Conservation (phyloP, 768 basidiomycete genomes). For the Cantharellus anzutake region DNA sequence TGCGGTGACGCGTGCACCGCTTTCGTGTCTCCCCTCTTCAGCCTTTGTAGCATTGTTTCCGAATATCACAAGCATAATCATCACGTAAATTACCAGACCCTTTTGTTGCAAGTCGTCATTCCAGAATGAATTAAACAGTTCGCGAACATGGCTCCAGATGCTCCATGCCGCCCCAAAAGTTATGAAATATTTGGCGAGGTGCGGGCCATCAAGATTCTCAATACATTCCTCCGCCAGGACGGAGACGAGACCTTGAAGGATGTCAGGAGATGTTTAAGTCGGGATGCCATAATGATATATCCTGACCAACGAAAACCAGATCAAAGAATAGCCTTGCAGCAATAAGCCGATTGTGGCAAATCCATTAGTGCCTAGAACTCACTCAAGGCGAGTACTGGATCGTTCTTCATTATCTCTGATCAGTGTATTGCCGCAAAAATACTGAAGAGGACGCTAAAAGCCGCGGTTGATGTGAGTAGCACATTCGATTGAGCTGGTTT, state of each 20-base stretch:
- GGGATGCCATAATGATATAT: no score
- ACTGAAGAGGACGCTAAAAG: background rate
- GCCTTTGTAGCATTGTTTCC: constrained; percentile 3
- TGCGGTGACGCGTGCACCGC: background rate
- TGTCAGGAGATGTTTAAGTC: no score
- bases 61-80: constrained; percentile 1
- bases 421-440: constrained; percentile 11
- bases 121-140: constrained; percentile 3
- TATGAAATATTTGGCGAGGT: constrained; percentile 1
- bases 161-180: constrained; percentile 1
- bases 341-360: background rate
- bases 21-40: background rate
- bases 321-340: constrained; percentile 3
- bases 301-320: constrained; percentile 1
- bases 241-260: background rate
- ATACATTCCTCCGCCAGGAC: constrained; percentile 3
- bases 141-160: constrained; percentile 3
- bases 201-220: constrained; percentile 1
- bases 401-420: constrained; percentile 12
- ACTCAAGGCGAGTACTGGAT: background rate
- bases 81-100: background rate
- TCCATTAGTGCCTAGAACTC: background rate
- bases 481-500: no score
- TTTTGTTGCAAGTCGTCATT: constrained; percentile 2
- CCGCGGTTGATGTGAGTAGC: no score